Conservation (phyloP, 1,284 basidiomycete species). For the Pyrrhoderma noxium region DNA sequence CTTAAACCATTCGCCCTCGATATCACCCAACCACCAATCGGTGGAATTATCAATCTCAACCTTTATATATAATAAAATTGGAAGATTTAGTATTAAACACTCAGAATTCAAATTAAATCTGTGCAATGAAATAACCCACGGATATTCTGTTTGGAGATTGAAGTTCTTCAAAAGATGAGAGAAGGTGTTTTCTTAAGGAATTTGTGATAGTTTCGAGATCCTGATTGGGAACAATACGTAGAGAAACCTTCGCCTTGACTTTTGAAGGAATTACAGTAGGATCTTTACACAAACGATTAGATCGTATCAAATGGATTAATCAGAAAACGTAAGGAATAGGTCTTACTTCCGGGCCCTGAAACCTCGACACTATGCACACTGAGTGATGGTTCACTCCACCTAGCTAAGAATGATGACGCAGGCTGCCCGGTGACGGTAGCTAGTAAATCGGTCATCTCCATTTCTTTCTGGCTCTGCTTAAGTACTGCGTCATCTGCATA, state of each 20-base stretch:
- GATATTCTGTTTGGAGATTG: constrained; percentile 67
- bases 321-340: neutral
- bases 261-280: constrained; percentile 82
- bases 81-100: neutral
- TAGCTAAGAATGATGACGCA: constrained; percentile 58
- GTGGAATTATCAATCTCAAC: constrained; percentile 78
- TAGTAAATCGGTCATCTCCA: constrained; percentile 58
- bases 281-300: constrained; percentile 34
- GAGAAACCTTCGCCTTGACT: constrained; percentile 75
- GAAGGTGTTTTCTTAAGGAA: constrained; percentile 55
- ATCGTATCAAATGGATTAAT: neutral
- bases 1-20: constrained; percentile 77
- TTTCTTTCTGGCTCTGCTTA: constrained; percentile 58
- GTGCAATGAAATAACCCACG: constrained; percentile 32
- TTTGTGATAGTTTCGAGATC: constrained; percentile 64
- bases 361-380: constrained; percentile 67
- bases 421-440: constrained; percentile 61
- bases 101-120: neutral
- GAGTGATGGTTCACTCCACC: constrained; percentile 75
- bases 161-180: constrained; percentile 52
- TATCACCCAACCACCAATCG: constrained; percentile 93
- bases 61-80: constrained; percentile 34
- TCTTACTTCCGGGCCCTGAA: constrained; percentile 69
- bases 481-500: constrained; percentile 70
- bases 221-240: constrained; percentile 94